Base-by-base conservation (phyloP, 2,329 filamentous ascomycete genomes). In the Scedosporium aurantiacum region DNA sequence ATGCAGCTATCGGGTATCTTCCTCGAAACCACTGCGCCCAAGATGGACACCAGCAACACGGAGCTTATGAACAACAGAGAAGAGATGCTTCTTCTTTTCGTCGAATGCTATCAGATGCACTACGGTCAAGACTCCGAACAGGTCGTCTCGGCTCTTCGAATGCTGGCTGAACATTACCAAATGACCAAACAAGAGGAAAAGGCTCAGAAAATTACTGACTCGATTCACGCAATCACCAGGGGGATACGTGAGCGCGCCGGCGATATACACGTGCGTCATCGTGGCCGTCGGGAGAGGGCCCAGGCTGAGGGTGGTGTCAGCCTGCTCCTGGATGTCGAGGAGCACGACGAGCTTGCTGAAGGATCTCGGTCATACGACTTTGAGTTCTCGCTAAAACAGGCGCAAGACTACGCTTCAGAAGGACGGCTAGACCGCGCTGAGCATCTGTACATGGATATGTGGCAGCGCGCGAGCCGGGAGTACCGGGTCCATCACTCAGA, bases 401-500 rank as follows among this genome's bases (percentile, higher is more conserved):
- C 76, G 1, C 70, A 77, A 60, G 69, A 68, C 5, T 72, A 75
- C 61, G 62, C 69, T 14, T 67, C 72, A 0, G 67, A 70, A 41
- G 68, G 71, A 63, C 66, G 61, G 12, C 27, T 54, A 63, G 70
- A 67, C 63, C 72, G 65, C n/a, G 78, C 78, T 0, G 78, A 81
- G 65, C 70, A 72, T 45, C 70, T 71, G 2, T 82, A 79, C 57
- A 73, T 81, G 16, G 75, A 80, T 62, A 72, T 79, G 4, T 82
- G 79, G 79, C 75, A 78, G 66, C 75, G 75, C n/a, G 70, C 77
- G 1, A 79, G 75, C n/a, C 72, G 72, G 47, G 75, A 76, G 61
- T 78, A 73, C 62, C 76, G 75, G 25, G 67, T 69, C 8, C 72
- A 75, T 25, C 72, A 72, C 47, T 74, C 76, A 1, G 67, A 73